phyloP scores from a whole-genome alignment of 305 asterid genomes.

The Fraxinus angustifolia region DNA sequence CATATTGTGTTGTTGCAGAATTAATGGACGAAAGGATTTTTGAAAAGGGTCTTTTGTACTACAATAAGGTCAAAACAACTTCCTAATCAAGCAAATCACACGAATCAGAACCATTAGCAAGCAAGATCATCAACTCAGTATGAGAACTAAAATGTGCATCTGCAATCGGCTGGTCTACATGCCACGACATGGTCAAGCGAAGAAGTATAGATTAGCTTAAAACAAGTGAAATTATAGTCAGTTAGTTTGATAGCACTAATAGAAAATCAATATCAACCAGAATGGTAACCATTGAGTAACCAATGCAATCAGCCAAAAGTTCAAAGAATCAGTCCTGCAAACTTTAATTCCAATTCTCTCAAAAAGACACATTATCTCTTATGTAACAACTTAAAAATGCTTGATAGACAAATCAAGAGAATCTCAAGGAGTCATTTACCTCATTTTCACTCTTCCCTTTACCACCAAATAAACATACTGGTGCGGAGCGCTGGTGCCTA shows the following conservation, averaged over 20 bases:
- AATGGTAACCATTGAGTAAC: background rate
- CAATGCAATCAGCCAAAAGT: background rate
- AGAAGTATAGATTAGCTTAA: background rate
- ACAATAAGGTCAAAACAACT: background rate
- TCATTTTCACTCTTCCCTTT: slow-evolving; percentile 51
- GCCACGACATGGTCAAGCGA: background rate
- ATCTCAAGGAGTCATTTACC: slow-evolving; percentile 35
- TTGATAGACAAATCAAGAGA: background rate
- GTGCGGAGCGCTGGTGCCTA: slow-evolving; percentile 28
- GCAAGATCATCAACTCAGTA: background rate
- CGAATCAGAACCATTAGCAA: background rate
- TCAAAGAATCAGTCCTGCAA: background rate
- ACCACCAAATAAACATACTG: slow-evolving; percentile 55
- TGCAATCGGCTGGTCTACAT: background rate
- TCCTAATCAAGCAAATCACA: background rate
- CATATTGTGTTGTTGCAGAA: background rate
- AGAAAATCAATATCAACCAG: background rate
- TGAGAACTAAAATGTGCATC: background rate
- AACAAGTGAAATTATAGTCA: background rate
- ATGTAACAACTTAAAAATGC: background rate
- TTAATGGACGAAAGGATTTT: background rate
- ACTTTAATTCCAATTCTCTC: background rate
- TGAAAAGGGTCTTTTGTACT: background rate
- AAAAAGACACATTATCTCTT: background rate
- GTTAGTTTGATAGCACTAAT: background rate